These are phyloP conservation scores for Megacollybia marginata DNA, from an alignment of 768 basidiomycete genomes.

Conservation along the genomic window DNA sequence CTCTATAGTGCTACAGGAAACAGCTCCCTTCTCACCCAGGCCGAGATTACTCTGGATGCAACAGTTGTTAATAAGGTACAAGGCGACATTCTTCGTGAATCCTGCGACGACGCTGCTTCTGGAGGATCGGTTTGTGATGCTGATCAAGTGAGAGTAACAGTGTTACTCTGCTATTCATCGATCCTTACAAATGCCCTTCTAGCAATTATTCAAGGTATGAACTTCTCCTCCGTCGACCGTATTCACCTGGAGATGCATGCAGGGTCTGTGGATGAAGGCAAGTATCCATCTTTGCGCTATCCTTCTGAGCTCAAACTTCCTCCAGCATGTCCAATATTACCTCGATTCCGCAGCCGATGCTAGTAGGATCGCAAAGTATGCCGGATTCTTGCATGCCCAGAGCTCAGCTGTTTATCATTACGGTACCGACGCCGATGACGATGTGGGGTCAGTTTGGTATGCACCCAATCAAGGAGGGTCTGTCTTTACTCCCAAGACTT, in stretches of 20 bases:
- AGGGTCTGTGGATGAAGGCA: slow-evolving; percentile 45
- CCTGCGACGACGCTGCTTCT: slow-evolving; percentile 39
- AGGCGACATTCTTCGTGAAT: slow-evolving; percentile 38
- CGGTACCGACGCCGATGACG: slow-evolving; percentile 28
- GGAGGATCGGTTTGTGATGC: slow-evolving; percentile 34
- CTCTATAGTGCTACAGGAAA: slow-evolving; percentile 34
- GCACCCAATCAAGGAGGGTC: slow-evolving; percentile 25
- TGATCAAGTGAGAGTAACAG: slow-evolving; percentile 29
- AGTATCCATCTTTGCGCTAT: not conserved
- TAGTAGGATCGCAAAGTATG: slow-evolving; percentile 36
- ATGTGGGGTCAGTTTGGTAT: slow-evolving; percentile 42
- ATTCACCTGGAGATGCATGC: not conserved
- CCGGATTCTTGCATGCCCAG: slow-evolving; percentile 31
- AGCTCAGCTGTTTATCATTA: slow-evolving; percentile 35
- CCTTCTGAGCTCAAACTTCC: not conserved
- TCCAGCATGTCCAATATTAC: slow-evolving; percentile 36
- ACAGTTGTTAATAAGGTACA: slow-evolving; percentile 33
- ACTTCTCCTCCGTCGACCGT: not conserved
- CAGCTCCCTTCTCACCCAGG: slow-evolving; percentile 32
- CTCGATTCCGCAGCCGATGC: slow-evolving; percentile 37
- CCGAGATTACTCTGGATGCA: slow-evolving; percentile 46
- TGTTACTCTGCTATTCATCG: not conserved
- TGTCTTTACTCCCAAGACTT: slow-evolving; percentile 37
- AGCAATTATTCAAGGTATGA: slow-evolving; percentile 39
- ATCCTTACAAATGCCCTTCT: not conserved